Conservation (phyloP, 441 rosid species). For the Biscutella laevigata region DNA sequence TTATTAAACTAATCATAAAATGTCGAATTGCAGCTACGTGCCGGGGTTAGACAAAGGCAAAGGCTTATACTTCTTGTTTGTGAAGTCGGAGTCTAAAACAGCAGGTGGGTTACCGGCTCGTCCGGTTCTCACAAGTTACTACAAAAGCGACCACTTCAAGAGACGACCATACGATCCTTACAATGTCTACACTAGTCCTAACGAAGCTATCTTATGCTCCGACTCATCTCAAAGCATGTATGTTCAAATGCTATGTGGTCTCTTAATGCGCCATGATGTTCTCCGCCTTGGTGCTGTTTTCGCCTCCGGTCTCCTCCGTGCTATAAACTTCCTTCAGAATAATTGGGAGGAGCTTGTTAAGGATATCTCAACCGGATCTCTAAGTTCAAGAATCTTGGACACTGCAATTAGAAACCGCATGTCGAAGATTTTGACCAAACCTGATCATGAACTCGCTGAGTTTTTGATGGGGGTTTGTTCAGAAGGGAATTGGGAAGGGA, state of each 20-base stretch:
- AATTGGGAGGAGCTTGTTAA: constrained; percentile 50
- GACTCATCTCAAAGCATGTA: constrained; percentile 95
- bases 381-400: constrained; percentile 42
- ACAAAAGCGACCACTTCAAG: constrained; percentile 81
- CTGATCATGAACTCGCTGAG: constrained; percentile 38
- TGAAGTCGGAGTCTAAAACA: constrained; percentile 77
- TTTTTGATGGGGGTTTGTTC: constrained; percentile 37
- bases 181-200: constrained; percentile 83
- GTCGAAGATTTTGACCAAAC: constrained; percentile 33
- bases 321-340: constrained; percentile 78
- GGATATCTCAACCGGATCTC: constrained; percentile 41
- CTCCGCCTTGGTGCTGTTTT: constrained; percentile 83
- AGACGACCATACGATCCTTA: constrained; percentile 72
- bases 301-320: constrained; percentile 85
- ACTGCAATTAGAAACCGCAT: constrained; percentile 30
- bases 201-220: constrained; percentile 75
- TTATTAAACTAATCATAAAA: too few species aligned
- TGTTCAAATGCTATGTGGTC: constrained; percentile 79
- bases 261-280: constrained; percentile 56
- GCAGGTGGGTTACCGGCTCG: constrained; percentile 82
- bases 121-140: constrained; percentile 86
- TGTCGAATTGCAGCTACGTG: constrained; percentile 49
- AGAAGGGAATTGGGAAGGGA: constrained; percentile 41
- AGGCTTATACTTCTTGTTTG: constrained; percentile 73
- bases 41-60: constrained; percentile 85